Percentiles rank a stretch among this genome's conserved stretches.
Evolutionary conservation across 257 asterid genomes (phyloP).

Genomic region (Cordia subcordata): DNA sequence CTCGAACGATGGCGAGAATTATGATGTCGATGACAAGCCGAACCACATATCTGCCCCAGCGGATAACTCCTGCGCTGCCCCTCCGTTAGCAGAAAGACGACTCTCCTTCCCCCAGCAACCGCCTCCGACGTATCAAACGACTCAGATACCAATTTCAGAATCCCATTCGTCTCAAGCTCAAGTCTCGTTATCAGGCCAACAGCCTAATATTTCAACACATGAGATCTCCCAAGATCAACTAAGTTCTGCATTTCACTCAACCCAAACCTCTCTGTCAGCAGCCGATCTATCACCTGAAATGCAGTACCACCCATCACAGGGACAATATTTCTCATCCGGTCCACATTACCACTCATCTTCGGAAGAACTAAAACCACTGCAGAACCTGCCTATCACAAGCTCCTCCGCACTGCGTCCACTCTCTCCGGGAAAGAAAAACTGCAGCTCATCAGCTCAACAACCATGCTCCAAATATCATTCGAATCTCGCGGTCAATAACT

Average conservation of each 20-base stretch:
- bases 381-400: background rate
- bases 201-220: background rate
- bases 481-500: no score
- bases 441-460: constrained; percentile 6
- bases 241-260: background rate
- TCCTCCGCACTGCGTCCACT: background rate
- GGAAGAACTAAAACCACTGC: background rate
- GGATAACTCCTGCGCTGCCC: background rate
- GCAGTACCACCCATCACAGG: background rate
- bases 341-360: background rate
- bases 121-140: constrained; percentile 7
- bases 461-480: background rate
- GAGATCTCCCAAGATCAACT: no score
- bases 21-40: background rate
- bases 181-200: background rate
- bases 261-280: no score
- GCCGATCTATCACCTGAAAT: background rate
- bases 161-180: background rate
- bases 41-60: background rate
- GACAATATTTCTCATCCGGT: background rate
- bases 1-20: constrained; percentile 2
- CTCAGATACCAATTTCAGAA: background rate
- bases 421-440: background rate
- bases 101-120: constrained; percentile 18
- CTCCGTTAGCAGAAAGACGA: constrained; percentile 3